Percentiles rank a stretch among this genome's conserved stretches.
Conservation (phyloP, 495 filamentous ascomycete genomes). For the Neurospora cerealis region DNA sequence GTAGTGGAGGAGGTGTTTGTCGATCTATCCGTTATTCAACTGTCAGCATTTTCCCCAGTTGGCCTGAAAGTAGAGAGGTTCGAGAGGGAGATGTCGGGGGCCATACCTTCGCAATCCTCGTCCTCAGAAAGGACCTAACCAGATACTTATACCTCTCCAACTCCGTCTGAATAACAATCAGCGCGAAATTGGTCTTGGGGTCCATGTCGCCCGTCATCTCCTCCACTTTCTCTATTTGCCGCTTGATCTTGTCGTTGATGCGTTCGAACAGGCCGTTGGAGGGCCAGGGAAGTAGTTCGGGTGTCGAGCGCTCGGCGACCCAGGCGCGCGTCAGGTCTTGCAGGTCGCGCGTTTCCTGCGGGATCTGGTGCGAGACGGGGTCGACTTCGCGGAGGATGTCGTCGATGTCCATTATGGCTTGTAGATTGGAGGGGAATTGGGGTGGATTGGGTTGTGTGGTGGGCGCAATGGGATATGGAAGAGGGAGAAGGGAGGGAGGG, state of each 20-base stretch:
- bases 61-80: no score
- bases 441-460: not conserved
- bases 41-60: not conserved
- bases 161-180: conserved; percentile 95
- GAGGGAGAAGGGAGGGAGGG: not conserved
- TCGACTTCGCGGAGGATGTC: conserved; percentile 81
- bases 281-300: conserved; percentile 60
- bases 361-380: conserved; percentile 41
- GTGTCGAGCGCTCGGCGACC: conserved; percentile 81
- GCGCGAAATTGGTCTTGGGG: conserved; percentile 77
- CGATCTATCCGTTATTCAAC: conserved; percentile 41
- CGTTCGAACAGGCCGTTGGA: conserved; percentile 50
- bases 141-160: conserved; percentile 88
- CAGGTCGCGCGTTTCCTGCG: conserved; percentile 62
- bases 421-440: not conserved
- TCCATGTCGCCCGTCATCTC: conserved; percentile 71
- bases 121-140: conserved; percentile 71
- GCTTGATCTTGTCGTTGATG: conserved; percentile 61
- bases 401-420: conserved; percentile 65
- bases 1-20: conserved; percentile 56
- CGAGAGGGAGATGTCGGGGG: no score
- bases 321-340: conserved; percentile 84
- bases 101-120: conserved; percentile 68
- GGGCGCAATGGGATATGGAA: not conserved
- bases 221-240: conserved; percentile 62